Evolutionary conservation across 352 stramenopile genomes (phyloP).

Genomic region (Pythium rishiriense): DNA sequence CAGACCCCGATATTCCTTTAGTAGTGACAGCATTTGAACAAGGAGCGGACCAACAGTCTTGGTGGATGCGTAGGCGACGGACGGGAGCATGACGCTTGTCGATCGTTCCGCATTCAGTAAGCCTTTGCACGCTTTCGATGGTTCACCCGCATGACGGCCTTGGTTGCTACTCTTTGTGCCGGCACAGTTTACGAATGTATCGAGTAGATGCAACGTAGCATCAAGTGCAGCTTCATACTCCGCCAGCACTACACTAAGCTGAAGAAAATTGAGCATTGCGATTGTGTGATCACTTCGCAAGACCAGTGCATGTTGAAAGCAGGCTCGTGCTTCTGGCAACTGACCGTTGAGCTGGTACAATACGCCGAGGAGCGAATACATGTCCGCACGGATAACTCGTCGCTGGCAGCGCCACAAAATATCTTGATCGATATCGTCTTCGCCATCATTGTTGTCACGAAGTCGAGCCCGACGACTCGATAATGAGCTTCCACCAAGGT

Average conservation of each 20-base stretch:
- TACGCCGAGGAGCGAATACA: conserved; percentile 36
- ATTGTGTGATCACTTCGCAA: conserved; percentile 41
- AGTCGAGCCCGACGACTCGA: neutral
- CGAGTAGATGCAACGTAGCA: conserved; percentile 34
- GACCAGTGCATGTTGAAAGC: conserved; percentile 35
- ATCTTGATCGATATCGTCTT: conserved; percentile 27
- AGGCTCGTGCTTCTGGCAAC: conserved; percentile 21
- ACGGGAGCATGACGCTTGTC: conserved; percentile 29
- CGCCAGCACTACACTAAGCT: conserved; percentile 34
- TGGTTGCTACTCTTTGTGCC: neutral
- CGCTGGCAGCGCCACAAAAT: conserved; percentile 36
- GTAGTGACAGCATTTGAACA: conserved; percentile 27
- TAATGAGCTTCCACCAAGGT: conserved; percentile 5
- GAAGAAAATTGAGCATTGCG: conserved; percentile 49
- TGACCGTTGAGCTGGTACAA: conserved; percentile 45
- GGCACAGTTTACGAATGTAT: conserved; percentile 21
- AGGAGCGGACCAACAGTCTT: conserved; percentile 20
- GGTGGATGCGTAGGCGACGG: conserved; percentile 1
- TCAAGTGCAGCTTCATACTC: conserved; percentile 48
- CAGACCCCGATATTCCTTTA: conserved; percentile 43
- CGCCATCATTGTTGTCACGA: conserved; percentile 15
- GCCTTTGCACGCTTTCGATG: neutral
- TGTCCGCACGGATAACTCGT: conserved; percentile 41
- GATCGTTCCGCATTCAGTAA: conserved; percentile 37
- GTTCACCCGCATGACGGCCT: neutral